Base-by-base conservation (phyloP, 805 yeast genomes). In the Cyberlindnera japonica region DNA sequence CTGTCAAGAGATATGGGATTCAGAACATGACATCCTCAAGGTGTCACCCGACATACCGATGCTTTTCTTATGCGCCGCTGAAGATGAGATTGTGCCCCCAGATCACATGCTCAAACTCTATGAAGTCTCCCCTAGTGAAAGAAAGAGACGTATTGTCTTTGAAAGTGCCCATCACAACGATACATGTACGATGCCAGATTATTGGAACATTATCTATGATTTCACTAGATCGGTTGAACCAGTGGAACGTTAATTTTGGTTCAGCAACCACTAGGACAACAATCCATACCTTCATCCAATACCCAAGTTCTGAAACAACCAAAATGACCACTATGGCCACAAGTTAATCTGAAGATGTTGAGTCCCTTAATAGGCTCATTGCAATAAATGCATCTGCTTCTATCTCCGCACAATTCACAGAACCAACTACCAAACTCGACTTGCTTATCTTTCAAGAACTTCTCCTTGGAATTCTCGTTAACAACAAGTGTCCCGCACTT, bases 51-150 rank as follows among this genome's bases (percentile, higher is more conserved):
- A 67, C 5, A 67, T 83, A 10, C 93, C 95, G 1, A 68, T 82
- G 23, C 65, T 90, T 29, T 77, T 90, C 50, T 57, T 90, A 30
- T 75, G 83, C 47, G 96, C 95, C 0, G 62, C 72, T 12, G 67
- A 70, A 25, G 99, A 91, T 65, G 99, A 91, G 62, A 79, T 91
- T 19, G 96, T 91, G 2, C 97, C 98, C 3, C 95, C 96, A 0
- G 48, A 51, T 1, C 97, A 91, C 56, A 85, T 90, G 86, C 70
- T 71, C 33, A 55, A 54, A 35, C 68, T 89, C 18, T 82, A 61
- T 55, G 74, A 69, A 23, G 49, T 79, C 41, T 67, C 82, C 41
- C 69, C 74, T 19, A 64, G 81, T 26, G 54, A 59, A 1, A 57
- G 62, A 13, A 89, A 88, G 59, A 59, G 62, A 21, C 71, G 77